phyloP scores from a whole-genome alignment of 768 basidiomycete species.

The Russula vinacea region DNA sequence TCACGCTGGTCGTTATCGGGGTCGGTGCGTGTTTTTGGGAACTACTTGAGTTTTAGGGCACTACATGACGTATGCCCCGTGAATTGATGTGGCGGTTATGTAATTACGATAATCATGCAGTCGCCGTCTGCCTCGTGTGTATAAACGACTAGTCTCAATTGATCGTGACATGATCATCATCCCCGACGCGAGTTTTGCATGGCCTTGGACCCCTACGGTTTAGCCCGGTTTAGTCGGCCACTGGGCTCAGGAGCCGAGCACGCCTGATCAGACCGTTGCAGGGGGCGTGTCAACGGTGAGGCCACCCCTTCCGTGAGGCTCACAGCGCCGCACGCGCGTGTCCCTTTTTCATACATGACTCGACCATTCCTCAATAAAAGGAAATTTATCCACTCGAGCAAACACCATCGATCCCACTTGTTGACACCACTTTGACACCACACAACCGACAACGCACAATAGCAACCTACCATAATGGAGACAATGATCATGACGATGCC shows the following conservation, averaged over 20 bases:
- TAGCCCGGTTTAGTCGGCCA: not conserved
- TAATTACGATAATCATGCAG: constrained; percentile 18
- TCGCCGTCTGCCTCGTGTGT: constrained; percentile 14
- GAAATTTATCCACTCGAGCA: too few relatives aligned
- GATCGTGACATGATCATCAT: constrained; percentile 14
- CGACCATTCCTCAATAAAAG: too few relatives aligned
- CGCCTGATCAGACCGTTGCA: constrained; percentile 21
- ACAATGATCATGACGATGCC: constrained; percentile 29
- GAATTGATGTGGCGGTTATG: too few relatives aligned
- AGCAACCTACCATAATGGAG: constrained; percentile 19
- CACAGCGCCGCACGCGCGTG: constrained; percentile 22
- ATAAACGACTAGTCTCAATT: not conserved
- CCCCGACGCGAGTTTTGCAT: constrained; percentile 1
- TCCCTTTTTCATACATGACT: not conserved
- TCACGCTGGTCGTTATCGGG: constrained; percentile 16
- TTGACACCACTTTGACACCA: too few relatives aligned
- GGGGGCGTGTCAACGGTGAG: constrained; percentile 19
- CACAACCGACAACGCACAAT: not conserved
- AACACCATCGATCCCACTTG: not conserved
- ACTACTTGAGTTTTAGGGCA: too few relatives aligned
- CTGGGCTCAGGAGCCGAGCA: constrained; percentile 19
- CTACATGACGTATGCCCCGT: too few relatives aligned
- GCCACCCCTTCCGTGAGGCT: constrained; percentile 3
- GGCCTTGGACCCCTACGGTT: constrained; percentile 3
- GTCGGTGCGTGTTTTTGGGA: not conserved